Conservation (phyloP, 208 protist species). For the Leishmania gerbilli region DNA sequence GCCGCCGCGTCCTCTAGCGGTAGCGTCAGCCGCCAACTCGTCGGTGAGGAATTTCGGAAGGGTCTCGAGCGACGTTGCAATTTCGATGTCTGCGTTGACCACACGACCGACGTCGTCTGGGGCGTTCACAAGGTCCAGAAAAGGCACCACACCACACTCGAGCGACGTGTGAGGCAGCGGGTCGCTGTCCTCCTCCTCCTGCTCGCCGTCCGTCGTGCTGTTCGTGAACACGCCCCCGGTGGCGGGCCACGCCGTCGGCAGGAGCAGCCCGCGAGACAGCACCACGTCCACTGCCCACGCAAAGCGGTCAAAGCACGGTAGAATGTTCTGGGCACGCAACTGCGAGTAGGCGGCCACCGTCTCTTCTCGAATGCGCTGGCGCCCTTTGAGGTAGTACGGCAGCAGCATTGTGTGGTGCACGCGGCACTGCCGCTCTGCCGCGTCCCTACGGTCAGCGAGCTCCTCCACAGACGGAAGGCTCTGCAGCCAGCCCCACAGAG, state of each 20-base stretch:
- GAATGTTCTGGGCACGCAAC: conserved; percentile 46
- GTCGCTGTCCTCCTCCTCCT: not conserved
- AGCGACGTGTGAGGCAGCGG: not conserved
- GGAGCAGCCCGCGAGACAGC: conserved; percentile 52
- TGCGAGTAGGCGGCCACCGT: conserved; percentile 37
- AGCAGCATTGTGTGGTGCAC: conserved; percentile 60
- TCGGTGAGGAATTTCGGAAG: conserved; percentile 70
- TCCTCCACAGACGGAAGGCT: conserved; percentile 50
- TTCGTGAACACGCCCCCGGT: not conserved
- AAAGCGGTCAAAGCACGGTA: conserved; percentile 47
- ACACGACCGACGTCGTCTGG: conserved; percentile 37
- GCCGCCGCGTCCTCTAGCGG: conserved; percentile 28
- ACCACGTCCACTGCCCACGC: conserved; percentile 65
- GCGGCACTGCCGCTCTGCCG: conserved; percentile 58
- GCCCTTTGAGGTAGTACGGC: conserved; percentile 54
- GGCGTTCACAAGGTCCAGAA: conserved; percentile 80
- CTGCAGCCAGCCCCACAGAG: conserved; percentile 84
- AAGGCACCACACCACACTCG: conserved; percentile 83
- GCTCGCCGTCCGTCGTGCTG: not conserved
- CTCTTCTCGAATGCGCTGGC: conserved; percentile 51
- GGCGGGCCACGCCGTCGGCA: conserved; percentile 63
- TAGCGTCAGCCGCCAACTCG: conserved; percentile 39
- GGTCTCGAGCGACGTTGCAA: conserved; percentile 58
- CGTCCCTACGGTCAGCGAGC: conserved; percentile 37
- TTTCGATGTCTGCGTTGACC: conserved; percentile 71